phyloP scores from a whole-genome alignment of 257 asterid genomes.

The Cynanchum wilfordii region DNA sequence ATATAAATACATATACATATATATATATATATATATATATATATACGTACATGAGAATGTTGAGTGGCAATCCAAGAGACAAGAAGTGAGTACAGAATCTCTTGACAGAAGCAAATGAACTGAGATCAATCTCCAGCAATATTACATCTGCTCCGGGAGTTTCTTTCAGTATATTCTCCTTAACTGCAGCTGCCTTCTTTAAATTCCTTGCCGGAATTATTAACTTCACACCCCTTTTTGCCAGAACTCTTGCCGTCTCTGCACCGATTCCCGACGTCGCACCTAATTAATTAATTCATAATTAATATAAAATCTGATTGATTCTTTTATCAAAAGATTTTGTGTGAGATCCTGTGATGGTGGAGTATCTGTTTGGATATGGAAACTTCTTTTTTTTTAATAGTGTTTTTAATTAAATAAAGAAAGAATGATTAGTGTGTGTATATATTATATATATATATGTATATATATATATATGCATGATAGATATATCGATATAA shows the following conservation, averaged over 20 bases:
- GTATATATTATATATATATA: no score
- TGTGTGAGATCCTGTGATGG: not conserved
- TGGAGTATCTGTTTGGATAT: conserved; percentile 2
- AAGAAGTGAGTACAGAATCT: conserved; percentile 71
- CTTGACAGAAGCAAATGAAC: conserved; percentile 75
- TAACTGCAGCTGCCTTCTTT: conserved; percentile 55
- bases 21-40: not conserved
- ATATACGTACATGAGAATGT: conserved; percentile 70
- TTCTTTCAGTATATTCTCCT: conserved; percentile 50
- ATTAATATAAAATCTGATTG: no score
- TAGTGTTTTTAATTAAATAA: not conserved
- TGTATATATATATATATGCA: no score
- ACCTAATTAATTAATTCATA: conserved; percentile 26
- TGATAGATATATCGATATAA: no score
- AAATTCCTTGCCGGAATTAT: conserved; percentile 77
- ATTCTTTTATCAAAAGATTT: not conserved
- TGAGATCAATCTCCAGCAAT: conserved; percentile 69
- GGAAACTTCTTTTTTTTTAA: no score
- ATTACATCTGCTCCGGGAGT: conserved; percentile 53
- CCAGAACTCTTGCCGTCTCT: conserved; percentile 84
- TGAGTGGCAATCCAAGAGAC: conserved; percentile 71
- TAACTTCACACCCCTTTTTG: conserved; percentile 69
- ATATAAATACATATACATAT: not conserved
- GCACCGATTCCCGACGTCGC: conserved; percentile 94
- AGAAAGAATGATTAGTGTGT: conserved; percentile 19